These are phyloP conservation scores for Tilletia setariae DNA, from an alignment of 1,284 basidiomycete species.

Conservation along the genomic window DNA sequence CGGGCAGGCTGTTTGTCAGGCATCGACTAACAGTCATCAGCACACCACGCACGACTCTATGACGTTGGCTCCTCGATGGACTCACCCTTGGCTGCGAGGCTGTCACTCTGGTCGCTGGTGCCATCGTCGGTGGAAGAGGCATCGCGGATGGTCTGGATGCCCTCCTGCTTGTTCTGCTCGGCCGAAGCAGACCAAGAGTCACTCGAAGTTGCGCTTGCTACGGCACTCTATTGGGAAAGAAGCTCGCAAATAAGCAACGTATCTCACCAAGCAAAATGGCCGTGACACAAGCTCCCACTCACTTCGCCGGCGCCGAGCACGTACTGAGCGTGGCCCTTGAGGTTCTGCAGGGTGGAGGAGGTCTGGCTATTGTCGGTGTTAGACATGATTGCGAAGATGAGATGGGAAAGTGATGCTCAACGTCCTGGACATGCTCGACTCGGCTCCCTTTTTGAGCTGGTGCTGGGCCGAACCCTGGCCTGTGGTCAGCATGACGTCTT, in stretches of 20 bases:
- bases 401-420: neutral
- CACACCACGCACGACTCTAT: too few species aligned
- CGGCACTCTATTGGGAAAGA: neutral
- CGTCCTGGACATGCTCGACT: neutral
- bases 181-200: neutral
- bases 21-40: neutral
- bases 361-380: neutral
- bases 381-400: neutral
- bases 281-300: neutral
- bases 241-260: neutral
- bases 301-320: slow-evolving; percentile 17
- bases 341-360: neutral
- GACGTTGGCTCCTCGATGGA: neutral
- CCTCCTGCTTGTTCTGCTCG: slow-evolving; percentile 7
- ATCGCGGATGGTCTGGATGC: neutral
- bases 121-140: neutral
- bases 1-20: slow-evolving; percentile 1
- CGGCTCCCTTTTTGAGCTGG: neutral
- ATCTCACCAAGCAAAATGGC: neutral
- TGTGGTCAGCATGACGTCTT: neutral
- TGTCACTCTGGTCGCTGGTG: neutral
- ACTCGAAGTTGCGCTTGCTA: neutral
- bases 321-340: slow-evolving; percentile 18
- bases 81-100: slow-evolving; percentile 13
- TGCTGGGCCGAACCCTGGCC: neutral